Base-by-base conservation (phyloP, 805 yeast genomes). In the Ogataea trehalophila region DNA sequence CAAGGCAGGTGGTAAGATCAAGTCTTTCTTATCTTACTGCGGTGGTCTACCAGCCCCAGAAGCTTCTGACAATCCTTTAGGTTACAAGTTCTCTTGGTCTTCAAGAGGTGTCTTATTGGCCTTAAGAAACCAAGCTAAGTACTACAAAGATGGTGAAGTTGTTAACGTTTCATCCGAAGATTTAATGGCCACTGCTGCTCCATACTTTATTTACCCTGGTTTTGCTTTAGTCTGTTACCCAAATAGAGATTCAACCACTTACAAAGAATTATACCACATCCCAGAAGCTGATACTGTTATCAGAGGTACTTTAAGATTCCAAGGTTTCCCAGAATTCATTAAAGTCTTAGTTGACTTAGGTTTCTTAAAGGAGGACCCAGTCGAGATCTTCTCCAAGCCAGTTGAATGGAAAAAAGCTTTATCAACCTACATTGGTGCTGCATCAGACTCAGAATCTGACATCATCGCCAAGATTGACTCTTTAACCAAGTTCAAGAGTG, bases 11-110 rank as follows among this genome's bases (percentile, higher is more conserved):
- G 99, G 99, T 67, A 87, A 94, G 75, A 87, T 94, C 73, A 87
- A 80, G 66, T 86, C 96, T 6, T 94, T 94, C 81, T 74, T 90
- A 60, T 88, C 97, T 7, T 94, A 88, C 85, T 94, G 99, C 74
- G 99, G 99, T 73, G 99, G 99, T 62, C 79, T 94, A 63, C 98
- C 98, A 56, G 94, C 99, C 33, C 97, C 99, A 54, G 99, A 92
- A 74, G 81, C 85, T 70, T 92, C 98, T 31, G 96, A 90, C 74
- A 94, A 94, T 74, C 99, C 99, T 49, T 77, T 94, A 67, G 99
- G 99, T 59, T 94, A 94, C 82, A 94, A 94, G 77, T 94, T 94
- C 74, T 91, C 98, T 39, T 94, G 99, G 99, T 89, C 97, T 33
- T 91, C 98, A 35, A 84, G 99, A 72, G 99, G 99, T 72, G 98